phyloP scores from a whole-genome alignment of 192 early-diverging fungal species.

The Coemansia aciculifera region DNA sequence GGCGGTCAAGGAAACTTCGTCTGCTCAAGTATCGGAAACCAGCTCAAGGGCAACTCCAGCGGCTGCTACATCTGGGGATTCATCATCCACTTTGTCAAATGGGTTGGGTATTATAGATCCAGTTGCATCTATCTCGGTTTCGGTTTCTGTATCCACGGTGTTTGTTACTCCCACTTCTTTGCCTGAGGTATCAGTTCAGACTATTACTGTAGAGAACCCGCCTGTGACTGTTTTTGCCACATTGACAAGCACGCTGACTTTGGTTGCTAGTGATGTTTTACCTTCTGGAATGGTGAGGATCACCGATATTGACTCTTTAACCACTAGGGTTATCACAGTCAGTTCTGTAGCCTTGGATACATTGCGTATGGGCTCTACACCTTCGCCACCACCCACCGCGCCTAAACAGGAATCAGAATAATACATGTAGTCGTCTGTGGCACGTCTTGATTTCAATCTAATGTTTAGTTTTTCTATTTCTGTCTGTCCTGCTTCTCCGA shows the following conservation, averaged over 20 bases:
- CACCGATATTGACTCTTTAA: not conserved
- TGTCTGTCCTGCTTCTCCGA: no score
- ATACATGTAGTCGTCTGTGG: no score
- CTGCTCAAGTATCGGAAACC: not conserved
- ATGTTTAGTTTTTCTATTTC: no score
- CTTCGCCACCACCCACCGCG: not conserved
- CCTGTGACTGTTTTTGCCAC: constrained; percentile 3
- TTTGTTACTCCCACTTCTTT: not conserved
- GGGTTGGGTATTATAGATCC: not conserved
- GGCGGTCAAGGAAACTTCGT: constrained; percentile 2
- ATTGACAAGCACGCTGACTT: not conserved
- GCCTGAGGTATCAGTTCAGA: not conserved
- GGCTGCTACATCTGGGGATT: not conserved
- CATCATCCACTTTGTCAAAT: not conserved
- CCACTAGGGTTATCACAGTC: not conserved
- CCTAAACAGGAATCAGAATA: not conserved
- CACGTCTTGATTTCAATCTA: no score
- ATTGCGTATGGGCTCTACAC: not conserved
- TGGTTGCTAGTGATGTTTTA: not conserved
- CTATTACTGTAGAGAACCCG: not conserved
- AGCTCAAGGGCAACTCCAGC: not conserved
- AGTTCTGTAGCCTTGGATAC: not conserved
- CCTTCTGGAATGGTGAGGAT: not conserved
- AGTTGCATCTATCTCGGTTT: not conserved
- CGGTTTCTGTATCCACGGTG: not conserved